Evolutionary conservation across 2,329 filamentous ascomycete species (phyloP), one percentile per base, ranked within the genome.

Genomic region (Bipolaris gigantea): DNA sequence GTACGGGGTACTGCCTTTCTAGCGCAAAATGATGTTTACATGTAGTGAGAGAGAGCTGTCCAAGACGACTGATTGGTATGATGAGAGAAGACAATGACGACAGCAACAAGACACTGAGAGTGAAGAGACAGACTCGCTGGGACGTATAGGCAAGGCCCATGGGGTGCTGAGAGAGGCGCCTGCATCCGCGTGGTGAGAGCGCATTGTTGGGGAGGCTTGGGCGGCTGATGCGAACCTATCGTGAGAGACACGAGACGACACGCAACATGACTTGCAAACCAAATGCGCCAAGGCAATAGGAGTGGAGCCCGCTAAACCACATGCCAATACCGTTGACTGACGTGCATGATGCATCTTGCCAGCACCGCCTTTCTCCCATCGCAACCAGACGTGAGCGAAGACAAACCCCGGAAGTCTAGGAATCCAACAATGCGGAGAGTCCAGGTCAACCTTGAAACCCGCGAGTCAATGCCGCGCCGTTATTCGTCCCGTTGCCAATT

Each of bases 331-430:
- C 48, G 42, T 52, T 38, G 42, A 47, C 32, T 52, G 48, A 55
- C 53, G 53, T 55, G 48, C 53, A 52, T 43, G 16, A 53, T 44
- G 35, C 47, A 41, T 45, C 35, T 40, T 41, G 36, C 40, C 41
- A 50, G 32, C 39, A 25, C 41, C 23, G 16, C 18, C 50, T 46
- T 25, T 27, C n/a, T 46, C 42, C 18, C 42, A 27, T 48, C 2
- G 23, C 38, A 46, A 46, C 41, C 15, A n/a, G 41, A 33, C 42
- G 42, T 38, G 21, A 45, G 30, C n/a, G 23, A n/a, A n/a, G 39
- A 34, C 36, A 30, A 30, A 9, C 46, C 25, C 40, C 18, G 25
- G 18, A 21, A 5, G 25, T 7, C 13, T 32, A 35, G 32, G 15
- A 27, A 25, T 33, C 11, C 32, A 30, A 18, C 16, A 36, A 25